Evolutionary conservation across 768 basidiomycete species (phyloP).

Genomic region (Boletus sp.): DNA sequence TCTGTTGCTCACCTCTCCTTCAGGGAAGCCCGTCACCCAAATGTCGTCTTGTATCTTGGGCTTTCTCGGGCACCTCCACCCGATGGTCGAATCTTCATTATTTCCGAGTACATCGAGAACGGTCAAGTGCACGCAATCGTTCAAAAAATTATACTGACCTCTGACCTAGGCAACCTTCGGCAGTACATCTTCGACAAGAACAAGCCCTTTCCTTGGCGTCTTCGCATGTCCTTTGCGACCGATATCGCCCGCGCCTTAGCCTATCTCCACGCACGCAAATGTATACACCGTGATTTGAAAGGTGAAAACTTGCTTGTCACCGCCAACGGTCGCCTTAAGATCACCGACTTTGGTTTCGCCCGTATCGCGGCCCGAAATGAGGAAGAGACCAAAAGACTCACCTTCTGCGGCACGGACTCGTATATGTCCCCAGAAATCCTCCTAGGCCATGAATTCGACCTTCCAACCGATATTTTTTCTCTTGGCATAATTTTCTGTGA

Average conservation of each 20-base stretch:
- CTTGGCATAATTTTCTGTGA: conserved; percentile 93
- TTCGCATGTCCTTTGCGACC: conserved; percentile 91
- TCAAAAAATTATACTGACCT: conserved; percentile 1
- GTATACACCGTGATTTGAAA: conserved; percentile 89
- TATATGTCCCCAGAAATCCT: conserved; percentile 98
- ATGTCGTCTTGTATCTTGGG: conserved; percentile 91
- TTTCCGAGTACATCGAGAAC: conserved; percentile 92
- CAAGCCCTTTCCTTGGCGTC: conserved; percentile 87
- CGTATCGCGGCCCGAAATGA: conserved; percentile 90
- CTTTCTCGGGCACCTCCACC: conserved; percentile 75
- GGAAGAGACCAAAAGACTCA: conserved; percentile 82
- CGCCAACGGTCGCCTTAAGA: conserved; percentile 88
- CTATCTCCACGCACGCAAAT: conserved; percentile 92
- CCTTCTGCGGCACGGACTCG: conserved; percentile 86
- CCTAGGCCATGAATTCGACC: conserved; percentile 85
- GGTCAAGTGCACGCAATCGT: conserved; percentile 35
- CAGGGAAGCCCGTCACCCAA: conserved; percentile 83
- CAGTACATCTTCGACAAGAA: conserved; percentile 83
- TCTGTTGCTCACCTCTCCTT: conserved; percentile 1
- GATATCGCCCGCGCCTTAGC: conserved; percentile 95
- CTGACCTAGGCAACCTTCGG: conserved; percentile 62
- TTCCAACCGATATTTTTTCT: conserved; percentile 93
- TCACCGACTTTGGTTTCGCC: conserved; percentile 98
- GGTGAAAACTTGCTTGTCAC: conserved; percentile 98
- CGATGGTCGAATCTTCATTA: conserved; percentile 86